Conservation (phyloP, 441 rosid genomes). For the Aleurites moluccanus region DNA sequence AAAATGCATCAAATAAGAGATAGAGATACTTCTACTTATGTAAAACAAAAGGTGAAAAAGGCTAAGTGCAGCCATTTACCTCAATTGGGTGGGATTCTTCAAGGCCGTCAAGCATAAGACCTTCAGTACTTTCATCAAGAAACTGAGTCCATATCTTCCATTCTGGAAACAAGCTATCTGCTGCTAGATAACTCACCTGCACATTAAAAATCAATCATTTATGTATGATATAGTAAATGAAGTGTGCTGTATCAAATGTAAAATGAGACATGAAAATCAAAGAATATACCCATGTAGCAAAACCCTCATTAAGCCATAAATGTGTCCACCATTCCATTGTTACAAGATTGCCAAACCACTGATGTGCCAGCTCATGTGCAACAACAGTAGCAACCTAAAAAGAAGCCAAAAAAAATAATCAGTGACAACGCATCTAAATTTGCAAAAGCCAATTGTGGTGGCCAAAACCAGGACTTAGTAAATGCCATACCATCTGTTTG, state of each 20-base stretch:
- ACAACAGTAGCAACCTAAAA: constrained; percentile 84
- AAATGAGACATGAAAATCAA: constrained; percentile 8
- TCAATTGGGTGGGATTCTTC: constrained; percentile 97
- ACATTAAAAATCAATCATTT: constrained; percentile 25
- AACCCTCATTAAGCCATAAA: constrained; percentile 97
- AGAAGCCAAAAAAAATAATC: constrained; percentile 24
- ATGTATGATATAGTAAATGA: neutral
- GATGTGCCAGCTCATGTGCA: constrained; percentile 97
- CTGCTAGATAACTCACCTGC: constrained; percentile 95
- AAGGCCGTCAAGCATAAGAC: constrained; percentile 89
- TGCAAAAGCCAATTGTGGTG: constrained; percentile 9
- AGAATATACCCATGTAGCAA: constrained; percentile 93
- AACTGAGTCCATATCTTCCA: constrained; percentile 99
- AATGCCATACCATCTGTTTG: constrained; percentile 75
- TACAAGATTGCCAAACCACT: constrained; percentile 99
- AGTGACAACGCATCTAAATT: neutral
- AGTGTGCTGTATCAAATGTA: neutral
- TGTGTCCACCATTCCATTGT: constrained; percentile 99
- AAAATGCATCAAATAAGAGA: constrained; percentile 2
- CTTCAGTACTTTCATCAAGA: constrained; percentile 80
- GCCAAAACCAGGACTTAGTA: neutral
- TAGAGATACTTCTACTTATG: neutral
- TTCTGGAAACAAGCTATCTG: constrained; percentile 87
- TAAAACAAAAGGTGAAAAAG: neutral
- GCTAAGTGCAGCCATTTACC: constrained; percentile 42